Evolutionary conservation across 768 basidiomycete genomes (phyloP).

Genomic region (Glaciozyma martinii): DNA sequence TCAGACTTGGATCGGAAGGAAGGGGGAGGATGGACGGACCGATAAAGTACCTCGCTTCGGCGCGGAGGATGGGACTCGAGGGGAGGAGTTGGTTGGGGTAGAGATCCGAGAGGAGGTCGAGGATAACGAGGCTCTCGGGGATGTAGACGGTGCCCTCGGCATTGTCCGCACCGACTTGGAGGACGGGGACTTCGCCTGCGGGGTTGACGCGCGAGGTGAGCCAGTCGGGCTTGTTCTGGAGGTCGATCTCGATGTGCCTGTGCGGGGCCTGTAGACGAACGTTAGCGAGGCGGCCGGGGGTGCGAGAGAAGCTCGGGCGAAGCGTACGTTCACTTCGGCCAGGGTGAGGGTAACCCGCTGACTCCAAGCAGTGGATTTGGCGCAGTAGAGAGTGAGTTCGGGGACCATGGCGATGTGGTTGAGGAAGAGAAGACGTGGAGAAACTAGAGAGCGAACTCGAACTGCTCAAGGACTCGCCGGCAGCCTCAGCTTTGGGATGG

Average conservation of each 20-base stretch:
- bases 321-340: constrained; percentile 3
- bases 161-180: constrained; percentile 10
- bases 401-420: no score
- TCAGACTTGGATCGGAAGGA: background rate
- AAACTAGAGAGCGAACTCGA: no score
- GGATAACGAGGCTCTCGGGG: constrained; percentile 16
- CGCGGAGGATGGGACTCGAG: background rate
- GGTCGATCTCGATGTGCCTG: no score
- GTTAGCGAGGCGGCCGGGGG: no score
- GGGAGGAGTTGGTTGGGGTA: constrained; percentile 7
- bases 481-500: no score
- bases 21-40: background rate
- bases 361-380: constrained; percentile 5
- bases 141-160: background rate
- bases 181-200: constrained; percentile 21
- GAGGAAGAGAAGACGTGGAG: no score
- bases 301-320: no score
- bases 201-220: constrained; percentile 13
- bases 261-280: no score
- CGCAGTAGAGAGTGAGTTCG: no score
- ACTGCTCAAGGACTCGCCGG: no score
- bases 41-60: constrained; percentile 16
- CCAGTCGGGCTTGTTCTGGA: constrained; percentile 1
- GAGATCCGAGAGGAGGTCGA: constrained; percentile 18
- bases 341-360: constrained; percentile 16